Base-by-base conservation (phyloP, 1,284 basidiomycete species). In the Sanguinoderma infundibulare region DNA sequence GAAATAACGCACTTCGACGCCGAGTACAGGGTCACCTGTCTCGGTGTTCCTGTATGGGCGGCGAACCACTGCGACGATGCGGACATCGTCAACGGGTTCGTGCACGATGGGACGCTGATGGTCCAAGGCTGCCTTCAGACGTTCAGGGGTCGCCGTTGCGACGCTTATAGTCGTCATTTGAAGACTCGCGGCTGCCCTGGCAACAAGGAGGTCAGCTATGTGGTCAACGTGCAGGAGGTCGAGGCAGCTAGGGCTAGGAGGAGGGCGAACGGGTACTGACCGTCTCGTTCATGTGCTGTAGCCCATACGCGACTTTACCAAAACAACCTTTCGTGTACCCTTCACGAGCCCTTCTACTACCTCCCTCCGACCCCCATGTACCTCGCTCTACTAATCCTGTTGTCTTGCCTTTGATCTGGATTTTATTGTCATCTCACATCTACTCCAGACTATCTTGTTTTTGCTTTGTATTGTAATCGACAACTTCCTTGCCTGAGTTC, bases 111-210 rank as follows among this genome's bases (percentile, higher is more conserved):
- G 22, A 49, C 26, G 17, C 9, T 28, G 17, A 39, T 38, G 44
- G 60, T 62, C 20, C 83, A 84, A 9, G 85, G 84, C 0, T 88
- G 86, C 63, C 68, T 75, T 64, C 75, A 73, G 64, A 75, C 73
- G 20, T 86, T 87, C 69, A 84, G 83, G 40, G 40, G n/a, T n/a
- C n/a, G 24, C 40, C 40, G 40, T 20, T 10, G 40, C 10, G 40
- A 42, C 40, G 22, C 40, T 20, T 42, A 42, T 24, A 20, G 40
- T 12, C 40, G 40, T 24, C 40, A 42, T 24, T 24, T 42, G 40
- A 12, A 20, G 8, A 24, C 22, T 9, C 40, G 40, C 22, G 40
- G 40, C 10, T 42, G 40, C 24, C 40, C 40, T 42, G 40, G 40
- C 3, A 12, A 20, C 8, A 42, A n/a, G n/a, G n/a, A 42, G 40